phyloP scores from a whole-genome alignment of 2,329 filamentous ascomycete genomes.

The Ascochyta rabiei region DNA sequence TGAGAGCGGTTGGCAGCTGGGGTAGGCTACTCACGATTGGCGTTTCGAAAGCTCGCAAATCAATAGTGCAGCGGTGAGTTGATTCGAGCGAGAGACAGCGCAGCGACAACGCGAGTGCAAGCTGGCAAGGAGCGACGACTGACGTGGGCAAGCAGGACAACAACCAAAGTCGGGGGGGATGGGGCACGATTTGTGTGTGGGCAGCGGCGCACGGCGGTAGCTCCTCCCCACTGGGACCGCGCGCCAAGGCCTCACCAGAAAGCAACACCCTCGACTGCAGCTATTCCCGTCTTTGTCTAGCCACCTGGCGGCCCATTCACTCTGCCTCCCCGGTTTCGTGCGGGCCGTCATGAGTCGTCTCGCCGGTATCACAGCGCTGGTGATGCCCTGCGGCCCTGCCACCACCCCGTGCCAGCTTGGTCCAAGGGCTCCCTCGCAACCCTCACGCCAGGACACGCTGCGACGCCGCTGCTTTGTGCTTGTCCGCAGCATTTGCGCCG shows the following conservation, averaged over 20 bases:
- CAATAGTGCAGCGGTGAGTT: constrained; percentile 6
- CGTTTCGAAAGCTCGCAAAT: not conserved
- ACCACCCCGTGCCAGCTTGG: constrained; percentile 12
- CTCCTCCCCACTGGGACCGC: constrained; percentile 22
- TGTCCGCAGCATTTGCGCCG: constrained; percentile 23
- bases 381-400: constrained; percentile 17
- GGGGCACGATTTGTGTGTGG: constrained; percentile 38
- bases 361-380: constrained; percentile 28
- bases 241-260: constrained; percentile 29
- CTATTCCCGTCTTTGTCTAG: constrained; percentile 21
- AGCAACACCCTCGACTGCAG: constrained; percentile 19
- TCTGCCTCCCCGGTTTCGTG: constrained; percentile 32
- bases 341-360: constrained; percentile 21
- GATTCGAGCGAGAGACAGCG: constrained; percentile 20
- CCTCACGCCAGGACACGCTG: constrained; percentile 11
- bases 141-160: constrained; percentile 28
- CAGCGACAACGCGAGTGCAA: constrained; percentile 22
- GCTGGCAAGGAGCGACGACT: constrained; percentile 24
- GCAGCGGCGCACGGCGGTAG: constrained; percentile 27
- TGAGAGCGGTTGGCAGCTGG: constrained; percentile 32
- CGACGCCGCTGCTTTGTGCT: constrained; percentile 24
- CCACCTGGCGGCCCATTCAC: constrained; percentile 22
- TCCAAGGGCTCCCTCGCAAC: constrained; percentile 19
- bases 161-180: constrained; percentile 26
- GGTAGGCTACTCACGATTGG: constrained; percentile 30